Evolutionary conservation across 2,329 filamentous ascomycete genomes (phyloP).

Genomic region (Penicillium sp.): DNA sequence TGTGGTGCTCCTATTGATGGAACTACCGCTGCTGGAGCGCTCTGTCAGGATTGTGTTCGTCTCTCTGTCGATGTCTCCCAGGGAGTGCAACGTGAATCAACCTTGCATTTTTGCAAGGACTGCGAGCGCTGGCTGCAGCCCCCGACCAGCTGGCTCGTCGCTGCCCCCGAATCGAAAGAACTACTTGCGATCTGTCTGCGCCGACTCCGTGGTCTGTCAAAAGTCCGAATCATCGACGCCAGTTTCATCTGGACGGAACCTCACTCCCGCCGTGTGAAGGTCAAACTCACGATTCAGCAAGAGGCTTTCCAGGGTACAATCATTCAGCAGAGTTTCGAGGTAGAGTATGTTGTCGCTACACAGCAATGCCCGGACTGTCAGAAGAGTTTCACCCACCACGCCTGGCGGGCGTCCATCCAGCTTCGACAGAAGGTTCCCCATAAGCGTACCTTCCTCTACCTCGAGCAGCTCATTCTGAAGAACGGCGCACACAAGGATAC

Average conservation of each 20-base stretch:
- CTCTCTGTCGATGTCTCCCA: slow-evolving; percentile 90
- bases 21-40: slow-evolving; percentile 79
- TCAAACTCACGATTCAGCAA: slow-evolving; percentile 92
- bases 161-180: slow-evolving; percentile 85
- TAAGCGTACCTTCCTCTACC: slow-evolving; percentile 81
- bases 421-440: slow-evolving; percentile 96
- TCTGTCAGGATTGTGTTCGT: slow-evolving; percentile 96
- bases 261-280: slow-evolving; percentile 86
- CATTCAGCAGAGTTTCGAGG: slow-evolving; percentile 92
- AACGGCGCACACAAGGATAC: slow-evolving; percentile 89
- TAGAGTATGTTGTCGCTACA: slow-evolving; percentile 85
- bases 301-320: slow-evolving; percentile 69
- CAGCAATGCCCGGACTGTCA: slow-evolving; percentile 95
- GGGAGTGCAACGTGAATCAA: slow-evolving; percentile 88
- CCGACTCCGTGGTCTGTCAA: slow-evolving; percentile 82
- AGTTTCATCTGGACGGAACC: slow-evolving; percentile 98
- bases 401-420: slow-evolving; percentile 91
- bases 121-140: slow-evolving; percentile 94
- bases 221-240: slow-evolving; percentile 93
- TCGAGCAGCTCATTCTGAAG: slow-evolving; percentile 96
- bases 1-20: slow-evolving; percentile 96
- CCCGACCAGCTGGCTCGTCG: slow-evolving; percentile 83
- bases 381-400: slow-evolving; percentile 96
- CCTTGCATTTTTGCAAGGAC: slow-evolving; percentile 88
- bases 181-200: slow-evolving; percentile 88